Conservation (phyloP, 306 rosid genomes). For the Dicorynia guianensis region DNA sequence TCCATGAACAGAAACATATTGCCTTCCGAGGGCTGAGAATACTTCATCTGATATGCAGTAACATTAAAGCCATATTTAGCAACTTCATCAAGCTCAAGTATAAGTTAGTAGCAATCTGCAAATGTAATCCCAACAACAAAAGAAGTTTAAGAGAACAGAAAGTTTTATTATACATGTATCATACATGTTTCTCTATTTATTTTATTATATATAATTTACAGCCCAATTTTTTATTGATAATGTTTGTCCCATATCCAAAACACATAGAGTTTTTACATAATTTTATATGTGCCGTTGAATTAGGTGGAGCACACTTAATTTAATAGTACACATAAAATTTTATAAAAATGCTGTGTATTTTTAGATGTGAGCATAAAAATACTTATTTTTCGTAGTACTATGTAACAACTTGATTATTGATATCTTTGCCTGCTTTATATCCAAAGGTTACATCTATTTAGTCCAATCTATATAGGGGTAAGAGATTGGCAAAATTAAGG, state of each 20-base stretch:
- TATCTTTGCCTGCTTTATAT: constrained; percentile 8
- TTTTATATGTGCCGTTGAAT: too few relatives aligned
- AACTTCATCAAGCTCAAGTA: constrained; percentile 54
- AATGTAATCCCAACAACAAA: constrained; percentile 25
- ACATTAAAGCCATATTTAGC: constrained; percentile 14
- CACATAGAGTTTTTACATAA: too few relatives aligned
- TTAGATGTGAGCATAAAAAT: too few relatives aligned
- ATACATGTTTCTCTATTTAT: background rate
- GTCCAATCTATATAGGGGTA: background rate
- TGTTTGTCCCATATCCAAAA: too few relatives aligned
- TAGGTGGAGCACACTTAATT: too few relatives aligned
- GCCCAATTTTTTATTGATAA: too few relatives aligned
- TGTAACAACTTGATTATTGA: background rate
- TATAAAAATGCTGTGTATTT: too few relatives aligned
- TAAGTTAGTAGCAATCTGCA: constrained; percentile 54
- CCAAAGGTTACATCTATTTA: background rate
- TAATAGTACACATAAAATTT: too few relatives aligned
- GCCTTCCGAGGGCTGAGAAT: constrained; percentile 54
- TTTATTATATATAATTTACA: background rate
- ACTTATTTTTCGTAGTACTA: background rate
- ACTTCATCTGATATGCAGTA: constrained; percentile 33
- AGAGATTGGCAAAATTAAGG: background rate
- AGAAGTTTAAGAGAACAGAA: background rate
- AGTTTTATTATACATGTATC: background rate
- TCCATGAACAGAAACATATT: background rate